phyloP scores from a whole-genome alignment of 306 rosid species.

The Vigna unguiculata region DNA sequence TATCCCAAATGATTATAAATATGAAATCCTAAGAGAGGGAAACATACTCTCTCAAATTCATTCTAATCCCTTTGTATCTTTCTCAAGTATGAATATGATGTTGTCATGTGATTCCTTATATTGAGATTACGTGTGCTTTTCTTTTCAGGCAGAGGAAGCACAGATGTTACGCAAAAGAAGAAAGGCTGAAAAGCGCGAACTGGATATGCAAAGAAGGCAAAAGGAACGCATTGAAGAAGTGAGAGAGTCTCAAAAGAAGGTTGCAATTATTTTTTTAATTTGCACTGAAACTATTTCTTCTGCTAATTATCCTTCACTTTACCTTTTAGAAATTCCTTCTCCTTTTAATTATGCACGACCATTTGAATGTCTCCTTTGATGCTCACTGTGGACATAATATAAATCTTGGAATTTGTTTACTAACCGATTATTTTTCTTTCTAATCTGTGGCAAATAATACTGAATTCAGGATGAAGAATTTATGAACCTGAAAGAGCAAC shows the following conservation, averaged over 20 bases:
- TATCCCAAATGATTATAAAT: too few species aligned
- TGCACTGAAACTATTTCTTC: slow-evolving; percentile 4
- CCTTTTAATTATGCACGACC: slow-evolving; percentile 3
- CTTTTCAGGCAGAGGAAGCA: slow-evolving; percentile 82
- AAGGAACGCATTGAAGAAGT: slow-evolving; percentile 92
- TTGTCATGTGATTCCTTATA: slow-evolving; percentile 18
- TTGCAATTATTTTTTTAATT: slow-evolving; percentile 42
- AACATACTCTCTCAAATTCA: too few species aligned
- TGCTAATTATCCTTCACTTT: slow-evolving; percentile 33
- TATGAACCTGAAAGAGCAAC: slow-evolving; percentile 75
- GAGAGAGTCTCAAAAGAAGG: slow-evolving; percentile 95
- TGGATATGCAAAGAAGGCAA: slow-evolving; percentile 85
- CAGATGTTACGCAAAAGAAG: slow-evolving; percentile 83
- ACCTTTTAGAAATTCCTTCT: background rate
- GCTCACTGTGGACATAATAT: slow-evolving; percentile 4
- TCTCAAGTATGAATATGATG: background rate
- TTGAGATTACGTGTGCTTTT: slow-evolving; percentile 27
- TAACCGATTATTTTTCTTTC: slow-evolving; percentile 24
- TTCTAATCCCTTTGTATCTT: too few species aligned
- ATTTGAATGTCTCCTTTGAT: slow-evolving; percentile 27
- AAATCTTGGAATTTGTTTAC: background rate
- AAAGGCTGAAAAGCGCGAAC: slow-evolving; percentile 77
- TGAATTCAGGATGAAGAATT: slow-evolving; percentile 80
- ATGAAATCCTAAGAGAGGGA: too few species aligned
- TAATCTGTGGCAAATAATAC: slow-evolving; percentile 38